phyloP scores from a whole-genome alignment of 1,284 basidiomycete genomes.

The Boletus sp. region DNA sequence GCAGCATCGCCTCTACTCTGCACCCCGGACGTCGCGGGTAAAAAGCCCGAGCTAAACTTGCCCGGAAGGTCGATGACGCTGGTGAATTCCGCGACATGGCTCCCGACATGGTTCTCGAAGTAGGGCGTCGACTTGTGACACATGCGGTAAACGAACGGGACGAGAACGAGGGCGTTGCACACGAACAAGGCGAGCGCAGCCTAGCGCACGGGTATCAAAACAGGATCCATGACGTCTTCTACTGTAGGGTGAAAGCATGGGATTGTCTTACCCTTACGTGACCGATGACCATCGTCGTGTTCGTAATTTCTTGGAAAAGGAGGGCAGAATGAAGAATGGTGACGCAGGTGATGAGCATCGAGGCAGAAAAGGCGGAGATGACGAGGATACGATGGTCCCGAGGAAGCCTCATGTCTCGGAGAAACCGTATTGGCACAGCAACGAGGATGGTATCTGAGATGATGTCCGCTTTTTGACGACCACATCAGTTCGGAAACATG shows the following conservation, averaged over 20 bases:
- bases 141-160: slow-evolving; percentile 15
- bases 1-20: not conserved
- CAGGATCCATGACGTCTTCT: not conserved
- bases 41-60: slow-evolving; percentile 3
- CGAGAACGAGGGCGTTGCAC: slow-evolving; percentile 22
- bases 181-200: slow-evolving; percentile 22
- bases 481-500: not conserved
- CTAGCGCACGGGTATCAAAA: slow-evolving; percentile 5
- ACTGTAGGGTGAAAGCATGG: not conserved
- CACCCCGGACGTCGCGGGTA: not conserved
- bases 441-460: slow-evolving; percentile 24
- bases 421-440: slow-evolving; percentile 13
- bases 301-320: slow-evolving; percentile 12
- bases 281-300: slow-evolving; percentile 14
- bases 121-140: slow-evolving; percentile 1
- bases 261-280: slow-evolving; percentile 22
- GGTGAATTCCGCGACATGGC: slow-evolving; percentile 14
- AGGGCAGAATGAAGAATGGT: slow-evolving; percentile 28
- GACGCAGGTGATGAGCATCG: slow-evolving; percentile 22
- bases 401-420: slow-evolving; percentile 16
- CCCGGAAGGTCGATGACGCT: slow-evolving; percentile 18
- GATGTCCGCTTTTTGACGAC: slow-evolving; percentile 18
- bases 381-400: slow-evolving; percentile 20
- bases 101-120: not conserved
- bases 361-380: slow-evolving; percentile 22